Evolutionary conservation across 495 filamentous ascomycete genomes (phyloP).

Genomic region (Penicillium atrosanguineum): DNA sequence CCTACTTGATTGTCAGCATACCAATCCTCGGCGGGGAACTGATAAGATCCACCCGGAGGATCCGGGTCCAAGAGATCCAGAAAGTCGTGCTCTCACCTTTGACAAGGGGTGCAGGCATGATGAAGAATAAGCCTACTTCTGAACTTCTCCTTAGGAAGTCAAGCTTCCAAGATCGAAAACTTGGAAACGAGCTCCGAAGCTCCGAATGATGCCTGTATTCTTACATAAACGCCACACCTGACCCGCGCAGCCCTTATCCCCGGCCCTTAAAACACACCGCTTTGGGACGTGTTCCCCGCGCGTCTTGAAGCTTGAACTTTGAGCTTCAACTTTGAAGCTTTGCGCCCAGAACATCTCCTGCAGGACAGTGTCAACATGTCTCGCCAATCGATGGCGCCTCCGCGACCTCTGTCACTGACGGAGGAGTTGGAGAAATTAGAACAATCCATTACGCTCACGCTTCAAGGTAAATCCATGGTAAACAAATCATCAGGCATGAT

Average conservation of each 20-base stretch:
- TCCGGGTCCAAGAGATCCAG: conserved; percentile 1
- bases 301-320: conserved; percentile 15
- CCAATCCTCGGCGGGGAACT: conserved; percentile 19
- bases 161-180: conserved; percentile 6
- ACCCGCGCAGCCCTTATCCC: conserved; percentile 36
- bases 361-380: conserved; percentile 37
- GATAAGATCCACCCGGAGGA: conserved; percentile 36
- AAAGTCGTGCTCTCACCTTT: conserved; percentile 40
- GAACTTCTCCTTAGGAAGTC: conserved; percentile 1
- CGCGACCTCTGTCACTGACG: conserved; percentile 74
- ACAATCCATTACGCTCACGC: conserved; percentile 91
- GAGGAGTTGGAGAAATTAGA: conserved; percentile 96
- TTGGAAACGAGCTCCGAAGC: conserved; percentile 3
- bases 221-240: conserved; percentile 32
- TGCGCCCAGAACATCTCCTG: conserved; percentile 4
- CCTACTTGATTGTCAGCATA: conserved; percentile 46
- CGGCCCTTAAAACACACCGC: conserved; percentile 34
- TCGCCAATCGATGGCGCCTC: conserved; percentile 48
- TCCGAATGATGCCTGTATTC: conserved; percentile 19
- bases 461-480: conserved; percentile 66
- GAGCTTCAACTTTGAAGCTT: conserved; percentile 6
- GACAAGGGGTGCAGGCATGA: conserved; percentile 52
- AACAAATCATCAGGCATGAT: conserved; percentile 13
- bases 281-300: conserved; percentile 32
- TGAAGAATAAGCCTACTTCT: conserved; percentile 7